Evolutionary conservation across 2,329 filamentous ascomycete genomes (phyloP), one percentile per base, ranked within the genome.

Genomic region (Trichoderma hamatum): DNA sequence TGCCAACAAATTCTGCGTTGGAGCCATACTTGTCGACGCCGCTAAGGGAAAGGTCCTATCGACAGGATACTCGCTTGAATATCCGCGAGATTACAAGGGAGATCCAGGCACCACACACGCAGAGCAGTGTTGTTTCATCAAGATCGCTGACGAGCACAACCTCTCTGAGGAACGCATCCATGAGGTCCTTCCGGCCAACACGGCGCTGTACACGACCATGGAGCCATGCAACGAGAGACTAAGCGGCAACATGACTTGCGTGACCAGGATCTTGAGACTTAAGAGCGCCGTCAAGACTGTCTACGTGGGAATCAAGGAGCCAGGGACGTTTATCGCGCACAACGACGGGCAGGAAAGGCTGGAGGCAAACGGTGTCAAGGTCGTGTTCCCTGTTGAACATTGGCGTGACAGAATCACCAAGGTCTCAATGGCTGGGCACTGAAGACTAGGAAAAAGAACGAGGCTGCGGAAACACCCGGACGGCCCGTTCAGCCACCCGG

Each of bases 351-450:
- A 75, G 64, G 49, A 73, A 26, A 75, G 70, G 11, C 70, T 78
- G 0, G 72, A 76, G 49, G 69, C 54, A 9, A 69, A 69, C 2
- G 76, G 77, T 13, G 70, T 78, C 60, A 72, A 72, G 46, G 72
- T 78, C 32, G 72, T 75, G 16, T 73, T 68, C 24, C 74, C 71
- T 43, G 65, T 91, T 59, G 86, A 91, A 61, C 72, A 75, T 43
- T 71, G 69, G 72, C 70, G 36, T 72, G 82, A 84, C 36, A 85
- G 87, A 70, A 92, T 92, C 71, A 74, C 90, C 67, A 76, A 79
- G 55, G 11, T 58, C 30, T 58, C 55, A 58, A 58, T 58, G 55
- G 5, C 11, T 58, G 55, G 55, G 32, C 55, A 58, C 54, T 58
- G 32, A 58, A 58, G 55, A 10, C 55, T 30, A 16, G 36, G 54